These are phyloP conservation scores for Trichomonascus vanleenenianus DNA, from an alignment of 805 yeast species.

Conservation along the genomic window DNA sequence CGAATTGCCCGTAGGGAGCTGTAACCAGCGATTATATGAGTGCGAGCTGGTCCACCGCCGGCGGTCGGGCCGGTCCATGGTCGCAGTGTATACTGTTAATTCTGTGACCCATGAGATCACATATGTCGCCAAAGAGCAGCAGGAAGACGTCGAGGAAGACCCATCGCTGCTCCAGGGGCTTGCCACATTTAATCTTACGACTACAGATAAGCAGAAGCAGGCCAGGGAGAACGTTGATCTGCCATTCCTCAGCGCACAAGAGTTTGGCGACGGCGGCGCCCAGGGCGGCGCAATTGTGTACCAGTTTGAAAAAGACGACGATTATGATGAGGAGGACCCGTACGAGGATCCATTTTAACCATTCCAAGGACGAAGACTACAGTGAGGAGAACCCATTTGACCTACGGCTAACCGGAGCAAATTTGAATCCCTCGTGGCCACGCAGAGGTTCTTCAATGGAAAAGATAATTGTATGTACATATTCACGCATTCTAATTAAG, in stretches of 20 bases:
- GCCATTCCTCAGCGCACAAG: conserved; percentile 89
- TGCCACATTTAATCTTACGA: conserved; percentile 81
- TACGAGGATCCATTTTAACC: conserved; percentile 91
- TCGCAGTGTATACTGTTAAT: conserved; percentile 49
- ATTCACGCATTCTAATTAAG: no score
- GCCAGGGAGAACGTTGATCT: conserved; percentile 82
- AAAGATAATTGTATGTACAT: no score
- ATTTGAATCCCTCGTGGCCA: no score
- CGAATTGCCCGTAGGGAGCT: conserved; percentile 41
- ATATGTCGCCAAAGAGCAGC: conserved; percentile 23
- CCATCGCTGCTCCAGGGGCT: conserved; percentile 57
- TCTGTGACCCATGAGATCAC: conserved; percentile 37
- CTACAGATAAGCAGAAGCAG: conserved; percentile 62
- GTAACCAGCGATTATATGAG: conserved; percentile 41
- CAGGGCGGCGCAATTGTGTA: conserved; percentile 93
- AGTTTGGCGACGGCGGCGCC: conserved; percentile 42
- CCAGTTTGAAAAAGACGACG: conserved; percentile 94
- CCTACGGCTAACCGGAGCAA: not conserved
- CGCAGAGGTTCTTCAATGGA: no score
- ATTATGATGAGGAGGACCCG: conserved; percentile 97
- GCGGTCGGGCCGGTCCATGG: conserved; percentile 73
- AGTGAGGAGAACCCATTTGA: conserved; percentile 92
- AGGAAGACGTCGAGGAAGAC: conserved; percentile 27
- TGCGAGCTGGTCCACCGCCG: conserved; percentile 59
- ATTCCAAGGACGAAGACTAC: conserved; percentile 95